Conservation (phyloP, 805 yeast genomes). For the Suhomyces xylopsoci region DNA sequence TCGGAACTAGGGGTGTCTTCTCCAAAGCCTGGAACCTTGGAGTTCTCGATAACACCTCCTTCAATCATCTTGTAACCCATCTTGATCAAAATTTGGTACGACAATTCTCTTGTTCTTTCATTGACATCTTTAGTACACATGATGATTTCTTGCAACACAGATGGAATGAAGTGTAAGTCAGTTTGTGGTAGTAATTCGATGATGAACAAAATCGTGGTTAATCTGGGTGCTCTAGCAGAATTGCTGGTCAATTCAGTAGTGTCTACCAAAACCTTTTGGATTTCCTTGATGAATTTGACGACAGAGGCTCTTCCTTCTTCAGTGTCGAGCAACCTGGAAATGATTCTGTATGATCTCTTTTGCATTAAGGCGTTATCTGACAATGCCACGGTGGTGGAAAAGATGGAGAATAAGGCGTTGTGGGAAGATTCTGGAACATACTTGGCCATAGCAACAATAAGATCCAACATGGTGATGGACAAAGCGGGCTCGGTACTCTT, state of each 20-base stretch:
- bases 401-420: slow-evolving; percentile 73
- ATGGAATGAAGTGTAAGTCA: slow-evolving; percentile 75
- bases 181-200: slow-evolving; percentile 59
- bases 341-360: slow-evolving; percentile 82
- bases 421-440: slow-evolving; percentile 72
- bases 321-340: slow-evolving; percentile 67
- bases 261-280: slow-evolving; percentile 57
- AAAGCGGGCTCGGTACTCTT: slow-evolving; percentile 44
- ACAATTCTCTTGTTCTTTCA: slow-evolving; percentile 82
- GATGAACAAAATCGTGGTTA: slow-evolving; percentile 62
- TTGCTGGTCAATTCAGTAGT: slow-evolving; percentile 58
- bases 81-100: slow-evolving; percentile 69
- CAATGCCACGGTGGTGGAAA: slow-evolving; percentile 58
- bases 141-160: slow-evolving; percentile 81
- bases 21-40: slow-evolving; percentile 65
- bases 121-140: slow-evolving; percentile 88
- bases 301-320: slow-evolving; percentile 61
- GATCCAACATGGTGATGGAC: slow-evolving; percentile 86
- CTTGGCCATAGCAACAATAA: slow-evolving; percentile 82
- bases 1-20: slow-evolving; percentile 56
- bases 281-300: slow-evolving; percentile 48
- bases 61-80: slow-evolving; percentile 78
- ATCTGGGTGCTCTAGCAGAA: slow-evolving; percentile 78
- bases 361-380: slow-evolving; percentile 67
- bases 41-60: slow-evolving; percentile 65